Evolutionary conservation across 2,329 filamentous ascomycete genomes (phyloP).

Genomic region (Aspergillus sp.): DNA sequence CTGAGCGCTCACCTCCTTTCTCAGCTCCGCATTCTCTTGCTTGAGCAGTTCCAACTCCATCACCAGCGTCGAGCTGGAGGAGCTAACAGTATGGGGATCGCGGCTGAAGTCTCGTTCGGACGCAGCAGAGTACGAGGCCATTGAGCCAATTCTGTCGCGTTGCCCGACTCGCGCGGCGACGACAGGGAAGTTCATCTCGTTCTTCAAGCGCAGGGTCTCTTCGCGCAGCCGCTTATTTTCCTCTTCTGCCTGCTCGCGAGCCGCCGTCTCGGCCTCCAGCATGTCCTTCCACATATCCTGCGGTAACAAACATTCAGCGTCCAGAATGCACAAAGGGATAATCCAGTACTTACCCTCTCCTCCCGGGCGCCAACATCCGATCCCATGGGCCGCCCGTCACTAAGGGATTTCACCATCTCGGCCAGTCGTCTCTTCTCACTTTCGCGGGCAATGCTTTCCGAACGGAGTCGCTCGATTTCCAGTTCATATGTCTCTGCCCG

Average conservation of each 20-base stretch:
- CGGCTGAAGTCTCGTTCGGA: constrained; percentile 41
- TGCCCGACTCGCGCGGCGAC: constrained; percentile 35
- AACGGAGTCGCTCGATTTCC: constrained; percentile 78
- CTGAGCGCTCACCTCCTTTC: constrained; percentile 90
- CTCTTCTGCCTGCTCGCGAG: constrained; percentile 86
- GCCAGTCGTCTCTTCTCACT: constrained; percentile 83
- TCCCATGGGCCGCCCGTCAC: constrained; percentile 53
- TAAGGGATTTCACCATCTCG: constrained; percentile 72
- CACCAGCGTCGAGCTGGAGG: constrained; percentile 69
- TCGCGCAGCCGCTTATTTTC: constrained; percentile 83
- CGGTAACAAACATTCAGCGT: constrained; percentile 1
- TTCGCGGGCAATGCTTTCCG: constrained; percentile 76
- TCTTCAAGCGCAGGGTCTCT: constrained; percentile 72
- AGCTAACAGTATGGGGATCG: constrained; percentile 54
- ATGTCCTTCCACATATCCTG: constrained; percentile 93
- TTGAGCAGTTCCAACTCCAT: constrained; percentile 83
- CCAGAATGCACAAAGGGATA: neutral
- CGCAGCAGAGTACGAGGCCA: constrained; percentile 40
- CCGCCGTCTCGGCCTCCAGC: constrained; percentile 84
- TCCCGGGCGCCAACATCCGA: constrained; percentile 53
- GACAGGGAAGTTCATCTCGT: constrained; percentile 38
- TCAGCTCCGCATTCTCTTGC: constrained; percentile 88
- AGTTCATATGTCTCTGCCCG: constrained; percentile 80
- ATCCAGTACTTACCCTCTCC: constrained; percentile 45
- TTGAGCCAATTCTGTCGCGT: constrained; percentile 39